Conservation (phyloP, 2,329 filamentous ascomycete species). For the Colletotrichum zoysiae region DNA sequence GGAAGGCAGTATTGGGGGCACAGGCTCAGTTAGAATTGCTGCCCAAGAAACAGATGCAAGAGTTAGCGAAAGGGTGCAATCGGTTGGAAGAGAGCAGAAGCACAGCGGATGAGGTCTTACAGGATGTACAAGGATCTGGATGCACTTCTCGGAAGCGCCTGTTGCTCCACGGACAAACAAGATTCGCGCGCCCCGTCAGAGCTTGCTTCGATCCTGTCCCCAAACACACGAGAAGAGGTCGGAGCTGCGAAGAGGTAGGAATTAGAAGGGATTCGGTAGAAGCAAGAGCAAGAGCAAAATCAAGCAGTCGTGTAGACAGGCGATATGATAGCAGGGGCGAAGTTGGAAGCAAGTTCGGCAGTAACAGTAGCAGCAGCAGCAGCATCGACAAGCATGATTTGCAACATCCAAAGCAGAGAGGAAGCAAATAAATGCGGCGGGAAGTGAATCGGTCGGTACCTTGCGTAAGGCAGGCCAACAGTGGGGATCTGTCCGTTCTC, state of each 20-base stretch:
- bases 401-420: slow-evolving; percentile 31
- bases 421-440: slow-evolving; percentile 17
- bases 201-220: background rate
- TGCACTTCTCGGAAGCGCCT: background rate
- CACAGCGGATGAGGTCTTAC: background rate
- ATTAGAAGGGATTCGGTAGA: slow-evolving; percentile 9
- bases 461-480: slow-evolving; percentile 5
- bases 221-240: background rate
- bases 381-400: slow-evolving; percentile 28
- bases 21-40: slow-evolving; percentile 31
- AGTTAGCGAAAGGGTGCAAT: slow-evolving; percentile 22
- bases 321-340: background rate
- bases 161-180: background rate
- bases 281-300: background rate
- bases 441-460: slow-evolving; percentile 11
- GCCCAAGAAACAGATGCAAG: slow-evolving; percentile 23
- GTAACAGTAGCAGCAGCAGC: background rate
- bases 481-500: slow-evolving; percentile 21
- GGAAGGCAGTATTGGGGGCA: slow-evolving; percentile 3
- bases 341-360: slow-evolving; percentile 3
- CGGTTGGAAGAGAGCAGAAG: background rate
- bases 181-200: background rate
- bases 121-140: slow-evolving; percentile 1
- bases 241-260: background rate
- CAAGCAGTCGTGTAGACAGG: background rate